Percentiles rank a stretch among this genome's conserved stretches.
Conservation (phyloP, 1,284 basidiomycete genomes). For the Puccinia horiana region DNA sequence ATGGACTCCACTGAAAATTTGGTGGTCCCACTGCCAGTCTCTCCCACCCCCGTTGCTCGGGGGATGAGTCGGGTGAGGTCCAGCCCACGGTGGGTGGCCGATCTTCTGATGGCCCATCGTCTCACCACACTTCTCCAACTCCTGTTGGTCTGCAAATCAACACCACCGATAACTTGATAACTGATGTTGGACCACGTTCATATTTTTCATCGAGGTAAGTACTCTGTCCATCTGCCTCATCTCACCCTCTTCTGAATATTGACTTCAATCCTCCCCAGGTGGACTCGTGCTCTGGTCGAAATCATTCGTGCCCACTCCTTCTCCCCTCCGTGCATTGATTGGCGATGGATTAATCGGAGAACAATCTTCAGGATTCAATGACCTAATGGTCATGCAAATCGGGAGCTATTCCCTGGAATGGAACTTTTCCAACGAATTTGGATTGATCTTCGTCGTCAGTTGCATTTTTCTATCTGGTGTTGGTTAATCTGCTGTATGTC, state of each 20-base stretch:
- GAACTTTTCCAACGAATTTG: conserved; percentile 87
- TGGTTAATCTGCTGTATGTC: background rate
- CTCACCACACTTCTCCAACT: too few relatives aligned
- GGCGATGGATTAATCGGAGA: conserved; percentile 81
- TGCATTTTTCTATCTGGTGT: background rate
- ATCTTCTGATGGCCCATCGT: too few relatives aligned
- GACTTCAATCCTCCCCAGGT: conserved; percentile 63
- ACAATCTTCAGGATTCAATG: conserved; percentile 63
- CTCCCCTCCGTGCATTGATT: conserved; percentile 85
- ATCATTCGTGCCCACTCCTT: conserved; percentile 60
- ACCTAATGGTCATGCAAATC: conserved; percentile 69
- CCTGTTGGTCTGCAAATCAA: background rate
- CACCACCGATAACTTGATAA: background rate
- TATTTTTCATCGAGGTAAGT: conserved; percentile 38
- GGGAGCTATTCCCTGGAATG: conserved; percentile 89
- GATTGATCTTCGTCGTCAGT: conserved; percentile 88
- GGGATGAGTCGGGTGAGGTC: too few relatives aligned
- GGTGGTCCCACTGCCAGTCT: too few relatives aligned
- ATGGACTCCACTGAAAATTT: too few relatives aligned
- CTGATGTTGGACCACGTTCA: conserved; percentile 41
- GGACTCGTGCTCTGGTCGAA: conserved; percentile 85
- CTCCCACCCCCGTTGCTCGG: too few relatives aligned
- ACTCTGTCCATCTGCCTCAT: background rate
- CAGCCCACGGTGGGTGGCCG: too few relatives aligned
- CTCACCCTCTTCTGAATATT: background rate